A percentile compares a stretch with the other conserved stretches of the same genome.
Evolutionary conservation across 2,329 filamentous ascomycete genomes (phyloP).

Genomic region (Fusarium caatingaense): DNA sequence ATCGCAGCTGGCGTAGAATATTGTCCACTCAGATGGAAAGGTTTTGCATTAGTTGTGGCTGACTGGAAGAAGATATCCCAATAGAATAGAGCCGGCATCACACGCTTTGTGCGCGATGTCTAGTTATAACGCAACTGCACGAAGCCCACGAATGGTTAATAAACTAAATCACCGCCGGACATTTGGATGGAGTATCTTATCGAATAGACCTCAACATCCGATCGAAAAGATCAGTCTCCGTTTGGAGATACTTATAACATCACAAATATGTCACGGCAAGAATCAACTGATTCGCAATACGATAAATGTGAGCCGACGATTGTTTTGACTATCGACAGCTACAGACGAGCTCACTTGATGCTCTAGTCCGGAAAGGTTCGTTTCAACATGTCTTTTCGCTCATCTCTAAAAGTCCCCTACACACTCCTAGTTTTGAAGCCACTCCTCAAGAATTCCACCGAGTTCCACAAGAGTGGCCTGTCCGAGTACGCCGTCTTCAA

Average conservation of each 20-base stretch:
- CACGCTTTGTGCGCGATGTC: background rate
- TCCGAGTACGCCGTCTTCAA: slow-evolving; percentile 42
- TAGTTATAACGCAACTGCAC: background rate
- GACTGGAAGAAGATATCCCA: background rate
- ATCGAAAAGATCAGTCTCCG: background rate
- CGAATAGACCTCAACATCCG: background rate
- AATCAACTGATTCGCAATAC: background rate
- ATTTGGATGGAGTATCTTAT: background rate
- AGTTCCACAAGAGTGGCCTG: slow-evolving; percentile 36
- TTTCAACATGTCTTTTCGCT: slow-evolving; percentile 38
- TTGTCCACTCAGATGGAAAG: background rate
- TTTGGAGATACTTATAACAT: background rate
- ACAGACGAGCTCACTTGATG: slow-evolving; percentile 51
- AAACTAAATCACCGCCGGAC: background rate
- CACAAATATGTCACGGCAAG: slow-evolving; percentile 9
- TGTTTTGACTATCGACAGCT: slow-evolving; percentile 33
- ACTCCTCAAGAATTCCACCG: slow-evolving; percentile 32
- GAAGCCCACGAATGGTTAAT: background rate
- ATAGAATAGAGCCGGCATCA: background rate
- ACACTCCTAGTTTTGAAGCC: slow-evolving; percentile 45
- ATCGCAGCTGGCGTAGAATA: background rate
- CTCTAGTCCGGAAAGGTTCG: slow-evolving; percentile 44
- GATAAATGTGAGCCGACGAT: slow-evolving; percentile 27
- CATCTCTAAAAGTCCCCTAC: slow-evolving; percentile 45
- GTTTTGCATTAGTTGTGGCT: background rate